Conservation (phyloP, 2,329 filamentous ascomycete species). For the Furcasterigmium sp. region DNA sequence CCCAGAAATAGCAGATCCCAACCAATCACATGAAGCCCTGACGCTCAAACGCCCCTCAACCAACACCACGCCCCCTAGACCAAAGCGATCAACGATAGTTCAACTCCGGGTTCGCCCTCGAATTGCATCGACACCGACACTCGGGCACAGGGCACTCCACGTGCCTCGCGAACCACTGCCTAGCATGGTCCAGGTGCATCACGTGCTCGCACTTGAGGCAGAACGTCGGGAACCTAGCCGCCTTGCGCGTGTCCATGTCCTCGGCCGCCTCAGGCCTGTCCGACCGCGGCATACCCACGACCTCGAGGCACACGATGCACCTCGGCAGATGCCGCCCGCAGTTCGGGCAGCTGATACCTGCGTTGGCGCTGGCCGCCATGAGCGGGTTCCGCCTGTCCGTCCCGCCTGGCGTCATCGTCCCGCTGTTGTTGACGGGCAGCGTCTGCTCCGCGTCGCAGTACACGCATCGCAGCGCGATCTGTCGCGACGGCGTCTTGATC, state of each 20-base stretch:
- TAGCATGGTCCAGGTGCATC: conserved; percentile 60
- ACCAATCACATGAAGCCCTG: no score
- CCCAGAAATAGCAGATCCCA: no score
- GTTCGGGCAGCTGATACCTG: conserved; percentile 60
- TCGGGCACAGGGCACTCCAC: conserved; percentile 64
- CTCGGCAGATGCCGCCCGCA: conserved; percentile 63
- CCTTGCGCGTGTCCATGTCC: conserved; percentile 39
- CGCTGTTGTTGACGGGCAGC: conserved; percentile 2
- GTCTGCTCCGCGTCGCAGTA: conserved; percentile 64
- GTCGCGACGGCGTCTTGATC: conserved; percentile 59
- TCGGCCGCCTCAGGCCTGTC: conserved; percentile 48
- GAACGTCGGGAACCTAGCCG: conserved; percentile 61
- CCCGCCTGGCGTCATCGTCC: conserved; percentile 4
- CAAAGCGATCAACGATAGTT: conserved; percentile 35
- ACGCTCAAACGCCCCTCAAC: no score
- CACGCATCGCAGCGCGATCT: conserved; percentile 70
- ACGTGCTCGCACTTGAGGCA: conserved; percentile 65
- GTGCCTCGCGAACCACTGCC: conserved; percentile 61
- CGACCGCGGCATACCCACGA: conserved; percentile 59
- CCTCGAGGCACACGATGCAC: conserved; percentile 63
- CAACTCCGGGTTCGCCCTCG: conserved; percentile 54
- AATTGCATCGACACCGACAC: conserved; percentile 61
- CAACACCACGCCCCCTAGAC: no score
- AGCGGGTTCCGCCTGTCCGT: conserved; percentile 46
- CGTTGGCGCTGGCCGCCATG: conserved; percentile 49